Conservation (phyloP, 257 asterid species). For the Solanum pimpinellifolium region DNA sequence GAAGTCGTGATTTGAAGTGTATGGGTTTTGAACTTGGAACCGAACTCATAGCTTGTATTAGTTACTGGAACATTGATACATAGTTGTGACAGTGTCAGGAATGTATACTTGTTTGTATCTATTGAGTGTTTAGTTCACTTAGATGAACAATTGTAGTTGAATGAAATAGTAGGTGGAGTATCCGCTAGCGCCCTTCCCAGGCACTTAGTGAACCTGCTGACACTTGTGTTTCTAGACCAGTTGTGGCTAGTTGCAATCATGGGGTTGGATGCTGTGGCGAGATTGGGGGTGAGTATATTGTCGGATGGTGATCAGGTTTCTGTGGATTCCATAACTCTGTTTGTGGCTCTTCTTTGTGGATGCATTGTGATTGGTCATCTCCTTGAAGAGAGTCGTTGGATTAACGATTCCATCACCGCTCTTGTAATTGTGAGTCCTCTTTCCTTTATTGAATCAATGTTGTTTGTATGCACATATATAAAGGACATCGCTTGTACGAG, state of each 20-base stretch:
- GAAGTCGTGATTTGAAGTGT: not conserved
- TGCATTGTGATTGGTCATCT: slow-evolving; percentile 60
- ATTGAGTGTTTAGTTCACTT: not conserved
- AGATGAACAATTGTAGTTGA: not conserved
- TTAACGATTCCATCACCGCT: slow-evolving; percentile 48
- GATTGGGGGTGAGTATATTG: not conserved
- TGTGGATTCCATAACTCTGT: slow-evolving; percentile 27
- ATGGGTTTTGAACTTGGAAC: not conserved
- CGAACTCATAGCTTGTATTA: not conserved
- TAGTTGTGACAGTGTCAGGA: not conserved
- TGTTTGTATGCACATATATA: not conserved
- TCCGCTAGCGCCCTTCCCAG: not conserved
- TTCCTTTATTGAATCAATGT: not conserved
- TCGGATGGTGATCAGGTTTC: slow-evolving; percentile 5
- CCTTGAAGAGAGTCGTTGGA: slow-evolving; percentile 47
- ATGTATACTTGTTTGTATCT: not conserved
- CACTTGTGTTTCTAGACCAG: not conserved
- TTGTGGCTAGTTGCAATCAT: not conserved
- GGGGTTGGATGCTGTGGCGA: not conserved
- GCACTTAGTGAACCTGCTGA: not conserved
- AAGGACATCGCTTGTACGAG: not conserved
- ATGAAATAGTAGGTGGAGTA: not conserved
- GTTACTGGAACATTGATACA: not conserved
- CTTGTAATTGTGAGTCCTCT: slow-evolving; percentile 39
- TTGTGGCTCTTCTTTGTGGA: slow-evolving; percentile 43